Conservation (phyloP, 768 basidiomycete genomes). For the Coprinopsis sp. region DNA sequence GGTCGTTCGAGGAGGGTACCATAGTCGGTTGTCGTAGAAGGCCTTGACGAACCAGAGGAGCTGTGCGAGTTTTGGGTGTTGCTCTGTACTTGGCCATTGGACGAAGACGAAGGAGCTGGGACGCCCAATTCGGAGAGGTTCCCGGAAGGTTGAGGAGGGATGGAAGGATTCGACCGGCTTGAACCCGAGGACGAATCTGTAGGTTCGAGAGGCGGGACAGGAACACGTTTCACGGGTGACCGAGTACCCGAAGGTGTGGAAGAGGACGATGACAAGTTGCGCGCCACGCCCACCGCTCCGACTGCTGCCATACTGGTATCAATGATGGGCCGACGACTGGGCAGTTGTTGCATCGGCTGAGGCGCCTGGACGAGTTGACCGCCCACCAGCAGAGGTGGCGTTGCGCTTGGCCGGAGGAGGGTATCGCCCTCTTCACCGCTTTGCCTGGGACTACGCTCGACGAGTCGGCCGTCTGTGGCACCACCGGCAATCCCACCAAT, state of each 20-base stretch:
- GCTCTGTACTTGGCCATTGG: too few relatives aligned
- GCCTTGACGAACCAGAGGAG: too few relatives aligned
- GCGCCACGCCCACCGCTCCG: too few relatives aligned
- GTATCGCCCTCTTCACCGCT: constrained; percentile 70
- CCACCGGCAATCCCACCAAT: too few relatives aligned
- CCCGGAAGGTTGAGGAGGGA: constrained; percentile 32
- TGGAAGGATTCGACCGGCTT: constrained; percentile 19
- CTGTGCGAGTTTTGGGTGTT: too few relatives aligned
- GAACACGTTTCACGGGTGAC: constrained; percentile 28
- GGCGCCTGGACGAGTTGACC: too few relatives aligned
- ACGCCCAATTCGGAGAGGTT: constrained; percentile 35
- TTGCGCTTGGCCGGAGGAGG: constrained; percentile 44
- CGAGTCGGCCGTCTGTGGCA: constrained; percentile 36
- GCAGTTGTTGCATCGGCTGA: too few relatives aligned
- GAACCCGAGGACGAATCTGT: too few relatives aligned
- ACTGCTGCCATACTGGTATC: too few relatives aligned
- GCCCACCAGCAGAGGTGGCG: too few relatives aligned
- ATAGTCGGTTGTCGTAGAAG: constrained; percentile 42
- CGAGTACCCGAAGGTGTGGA: constrained; percentile 21
- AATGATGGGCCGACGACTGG: constrained; percentile 8
- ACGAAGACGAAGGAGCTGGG: constrained; percentile 42
- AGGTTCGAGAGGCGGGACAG: constrained; percentile 27
- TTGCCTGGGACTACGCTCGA: constrained; percentile 64
- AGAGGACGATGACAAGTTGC: too few relatives aligned
- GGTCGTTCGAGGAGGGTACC: constrained; percentile 40